These are phyloP conservation scores for Lichina pygmaea DNA, from an alignment of 495 filamentous ascomycete genomes.

Conservation along the genomic window DNA sequence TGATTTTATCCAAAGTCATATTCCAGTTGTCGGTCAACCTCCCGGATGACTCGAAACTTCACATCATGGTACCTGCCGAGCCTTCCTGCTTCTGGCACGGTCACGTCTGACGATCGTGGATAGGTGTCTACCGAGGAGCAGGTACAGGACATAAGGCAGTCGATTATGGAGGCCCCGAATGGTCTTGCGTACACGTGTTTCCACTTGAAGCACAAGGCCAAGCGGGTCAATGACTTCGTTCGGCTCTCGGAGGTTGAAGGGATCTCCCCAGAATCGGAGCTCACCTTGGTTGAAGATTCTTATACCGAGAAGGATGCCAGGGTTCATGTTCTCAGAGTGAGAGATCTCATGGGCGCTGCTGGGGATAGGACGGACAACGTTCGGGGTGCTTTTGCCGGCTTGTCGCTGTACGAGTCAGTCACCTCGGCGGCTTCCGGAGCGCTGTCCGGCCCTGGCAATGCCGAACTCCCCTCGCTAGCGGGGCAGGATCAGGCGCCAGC, in stretches of 20 bases:
- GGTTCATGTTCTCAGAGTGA: slow-evolving; percentile 69
- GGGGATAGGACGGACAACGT: slow-evolving; percentile 68
- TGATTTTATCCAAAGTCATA: slow-evolving; percentile 13
- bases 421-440: slow-evolving; percentile 14
- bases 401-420: slow-evolving; percentile 64
- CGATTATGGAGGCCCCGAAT: slow-evolving; percentile 77
- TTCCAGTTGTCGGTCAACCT: slow-evolving; percentile 66
- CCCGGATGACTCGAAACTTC: slow-evolving; percentile 55
- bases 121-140: slow-evolving; percentile 85
- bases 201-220: slow-evolving; percentile 69
- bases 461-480: slow-evolving; percentile 7
- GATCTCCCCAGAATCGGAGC: slow-evolving; percentile 42
- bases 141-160: slow-evolving; percentile 90
- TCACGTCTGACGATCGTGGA: neutral
- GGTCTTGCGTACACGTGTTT: slow-evolving; percentile 97
- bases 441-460: slow-evolving; percentile 2
- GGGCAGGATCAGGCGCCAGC: slow-evolving; percentile 15
- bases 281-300: slow-evolving; percentile 72
- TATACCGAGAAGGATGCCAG: slow-evolving; percentile 98
- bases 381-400: slow-evolving; percentile 68
- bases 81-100: neutral
- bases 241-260: slow-evolving; percentile 79
- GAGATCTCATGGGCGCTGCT: slow-evolving; percentile 79
- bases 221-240: slow-evolving; percentile 80
- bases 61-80: slow-evolving; percentile 41